phyloP scores from a whole-genome alignment of 352 stramenopile genomes.

The Phytophthora vignae region DNA sequence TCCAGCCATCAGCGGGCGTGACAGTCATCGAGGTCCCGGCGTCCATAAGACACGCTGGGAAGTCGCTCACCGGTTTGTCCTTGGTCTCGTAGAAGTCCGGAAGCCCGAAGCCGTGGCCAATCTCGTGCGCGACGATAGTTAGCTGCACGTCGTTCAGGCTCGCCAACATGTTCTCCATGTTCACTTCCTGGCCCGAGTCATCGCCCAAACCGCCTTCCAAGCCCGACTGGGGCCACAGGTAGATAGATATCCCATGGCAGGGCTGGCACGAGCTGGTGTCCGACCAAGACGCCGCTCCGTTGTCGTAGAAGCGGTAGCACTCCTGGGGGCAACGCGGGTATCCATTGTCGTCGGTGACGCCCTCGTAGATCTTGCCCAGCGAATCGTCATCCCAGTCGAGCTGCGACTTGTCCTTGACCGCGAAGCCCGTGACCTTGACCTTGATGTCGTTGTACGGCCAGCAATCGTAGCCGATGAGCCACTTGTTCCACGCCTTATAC shows the following conservation, averaged over 20 bases:
- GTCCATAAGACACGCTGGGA: slow-evolving; percentile 16
- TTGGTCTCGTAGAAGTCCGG: background rate
- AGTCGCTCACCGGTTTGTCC: background rate
- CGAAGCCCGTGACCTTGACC: background rate
- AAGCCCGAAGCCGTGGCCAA: background rate
- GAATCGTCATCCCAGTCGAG: background rate
- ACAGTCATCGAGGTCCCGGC: slow-evolving; percentile 13
- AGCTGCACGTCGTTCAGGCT: background rate
- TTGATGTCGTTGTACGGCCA: slow-evolving; percentile 9
- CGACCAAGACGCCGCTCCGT: background rate
- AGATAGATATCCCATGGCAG: slow-evolving; percentile 37
- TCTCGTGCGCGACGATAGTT: background rate
- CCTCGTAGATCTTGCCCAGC: background rate
- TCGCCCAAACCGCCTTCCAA: background rate
- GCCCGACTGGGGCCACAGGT: slow-evolving; percentile 19
- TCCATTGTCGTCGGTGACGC: slow-evolving; percentile 26
- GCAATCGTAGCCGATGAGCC: slow-evolving; percentile 30
- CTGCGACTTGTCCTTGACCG: background rate
- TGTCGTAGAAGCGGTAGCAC: slow-evolving; percentile 42
- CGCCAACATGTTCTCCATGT: background rate
- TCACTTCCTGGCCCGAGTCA: background rate
- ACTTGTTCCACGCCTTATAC: slow-evolving; percentile 42
- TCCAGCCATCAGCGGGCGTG: slow-evolving; percentile 19
- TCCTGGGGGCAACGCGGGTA: slow-evolving; percentile 30
- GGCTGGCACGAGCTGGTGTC: slow-evolving; percentile 39